Evolutionary conservation across 1,139 yeast species (phyloP), one percentile per base, ranked within the genome.

Genomic region (Sugiyamaella xylanicola): DNA sequence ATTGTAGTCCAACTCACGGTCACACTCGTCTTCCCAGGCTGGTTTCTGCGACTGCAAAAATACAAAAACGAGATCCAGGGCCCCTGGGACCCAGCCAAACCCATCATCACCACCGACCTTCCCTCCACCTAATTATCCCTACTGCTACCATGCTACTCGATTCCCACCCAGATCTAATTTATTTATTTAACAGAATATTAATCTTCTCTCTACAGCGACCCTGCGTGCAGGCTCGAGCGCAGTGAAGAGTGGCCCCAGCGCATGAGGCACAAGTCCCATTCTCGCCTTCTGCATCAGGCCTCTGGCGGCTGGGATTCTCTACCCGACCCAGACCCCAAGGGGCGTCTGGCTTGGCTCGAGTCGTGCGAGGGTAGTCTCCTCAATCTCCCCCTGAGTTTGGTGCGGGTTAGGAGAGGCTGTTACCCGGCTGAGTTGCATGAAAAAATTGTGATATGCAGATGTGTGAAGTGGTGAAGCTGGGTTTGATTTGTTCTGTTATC

Each of bases 71-170:
- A 89, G 68, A 75, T 90, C 55, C 92, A 87, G 70, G 97, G 97
- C 0, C 97, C 97, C 0, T 90, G 97, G 97, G 97, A 90, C 69
- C 84, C 87, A 1, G 96, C 96, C 11, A 83, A 80, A 65, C 96
- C 96, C 0, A 69, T 73, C 2, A 57, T 71, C 25, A 58, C 58
- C 25, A 52, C 11, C 20, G 47, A 42, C 16, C 40, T 32, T 21
- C 29, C 42, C 15, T 15, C 37, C 15, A 8, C 37, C 15, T 32
- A 32, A n/a, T 5, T 25, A 5, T 25, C 29, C 29, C 29, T 9
- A 5, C 29, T 5, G 5, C 9, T 25, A 25, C 29, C 29, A 11
- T 13, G 13, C 37, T n/a, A 4, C 37, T 15, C 37, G 37, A 32
- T 4, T 8, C 15, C 37, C 37, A n/a, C n/a, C n/a, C n/a, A n/a